phyloP scores from a whole-genome alignment of 257 asterid species.

The Nicotiana undulata region DNA sequence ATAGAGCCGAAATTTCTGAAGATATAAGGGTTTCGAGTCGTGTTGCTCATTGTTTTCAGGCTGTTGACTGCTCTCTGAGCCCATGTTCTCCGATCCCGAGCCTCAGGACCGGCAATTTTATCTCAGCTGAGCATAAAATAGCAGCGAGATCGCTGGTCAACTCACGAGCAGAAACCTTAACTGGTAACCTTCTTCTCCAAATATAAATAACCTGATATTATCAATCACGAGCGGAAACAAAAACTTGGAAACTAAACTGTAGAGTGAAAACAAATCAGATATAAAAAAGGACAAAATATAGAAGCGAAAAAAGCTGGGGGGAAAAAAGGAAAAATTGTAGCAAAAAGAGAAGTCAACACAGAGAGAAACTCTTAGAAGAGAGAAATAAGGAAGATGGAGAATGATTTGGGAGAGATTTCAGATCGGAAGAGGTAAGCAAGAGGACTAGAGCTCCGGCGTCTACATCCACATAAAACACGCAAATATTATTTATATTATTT shows the following conservation, averaged over 20 bases:
- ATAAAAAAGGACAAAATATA: not conserved
- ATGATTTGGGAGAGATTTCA: not conserved
- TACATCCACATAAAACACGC: conserved; percentile 7
- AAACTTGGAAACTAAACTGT: not conserved
- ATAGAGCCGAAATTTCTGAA: conserved; percentile 77
- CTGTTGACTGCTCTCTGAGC: conserved; percentile 16
- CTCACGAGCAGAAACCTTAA: not conserved
- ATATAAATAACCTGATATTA: not conserved
- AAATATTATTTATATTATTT: not conserved
- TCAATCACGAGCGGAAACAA: not conserved
- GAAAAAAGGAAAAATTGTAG: not conserved
- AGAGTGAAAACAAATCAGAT: not conserved
- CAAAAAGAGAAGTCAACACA: not conserved
- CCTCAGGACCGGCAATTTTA: conserved; percentile 22
- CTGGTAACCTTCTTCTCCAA: not conserved
- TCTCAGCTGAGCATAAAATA: not conserved
- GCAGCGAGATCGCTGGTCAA: not conserved
- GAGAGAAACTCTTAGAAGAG: not conserved
- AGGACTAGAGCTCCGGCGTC: conserved; percentile 3
- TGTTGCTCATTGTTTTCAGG: conserved; percentile 12
- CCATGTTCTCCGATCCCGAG: conserved; percentile 43
- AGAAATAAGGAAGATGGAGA: not conserved
- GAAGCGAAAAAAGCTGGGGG: not conserved
- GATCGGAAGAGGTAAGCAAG: conserved; percentile 6
- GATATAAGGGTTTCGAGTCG: conserved; percentile 17